These are phyloP conservation scores for Prunus mira DNA, from an alignment of 306 rosid species.

Conservation along the genomic window DNA sequence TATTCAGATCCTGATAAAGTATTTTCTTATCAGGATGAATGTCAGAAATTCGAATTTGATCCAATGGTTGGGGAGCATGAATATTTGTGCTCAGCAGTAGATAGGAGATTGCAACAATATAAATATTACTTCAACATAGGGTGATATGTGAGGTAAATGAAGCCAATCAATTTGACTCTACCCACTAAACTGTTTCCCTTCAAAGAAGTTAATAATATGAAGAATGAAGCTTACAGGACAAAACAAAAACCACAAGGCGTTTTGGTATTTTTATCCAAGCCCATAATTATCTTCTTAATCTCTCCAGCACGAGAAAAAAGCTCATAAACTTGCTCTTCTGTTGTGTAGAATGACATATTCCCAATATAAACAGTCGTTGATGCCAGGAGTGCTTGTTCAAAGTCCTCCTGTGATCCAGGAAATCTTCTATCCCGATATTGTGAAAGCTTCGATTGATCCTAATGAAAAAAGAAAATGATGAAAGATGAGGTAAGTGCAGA, in stretches of 20 bases:
- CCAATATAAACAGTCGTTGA: constrained; percentile 74
- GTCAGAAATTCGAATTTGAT: neutral
- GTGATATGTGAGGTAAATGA: neutral
- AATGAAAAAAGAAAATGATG: neutral
- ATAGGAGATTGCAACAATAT: neutral
- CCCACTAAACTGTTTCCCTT: neutral
- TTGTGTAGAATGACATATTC: constrained; percentile 93
- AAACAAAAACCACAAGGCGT: constrained; percentile 96
- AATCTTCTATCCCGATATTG: constrained; percentile 85
- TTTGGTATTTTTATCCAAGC: constrained; percentile 93
- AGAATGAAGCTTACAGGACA: constrained; percentile 54
- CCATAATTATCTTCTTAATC: constrained; percentile 93
- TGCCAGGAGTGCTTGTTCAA: constrained; percentile 65
- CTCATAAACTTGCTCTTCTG: constrained; percentile 94
- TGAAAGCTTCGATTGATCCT: constrained; percentile 83
- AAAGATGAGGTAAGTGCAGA: neutral
- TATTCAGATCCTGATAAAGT: neutral
- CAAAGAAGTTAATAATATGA: neutral
- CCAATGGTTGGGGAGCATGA: neutral
- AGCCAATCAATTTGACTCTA: neutral
- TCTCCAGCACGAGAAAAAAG: constrained; percentile 92
- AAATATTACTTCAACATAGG: neutral
- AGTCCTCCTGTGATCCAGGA: constrained; percentile 81
- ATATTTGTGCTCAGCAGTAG: neutral
- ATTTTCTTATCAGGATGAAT: neutral